Conservation (phyloP, 2,329 filamentous ascomycete genomes). For the Xylaria sp. region DNA sequence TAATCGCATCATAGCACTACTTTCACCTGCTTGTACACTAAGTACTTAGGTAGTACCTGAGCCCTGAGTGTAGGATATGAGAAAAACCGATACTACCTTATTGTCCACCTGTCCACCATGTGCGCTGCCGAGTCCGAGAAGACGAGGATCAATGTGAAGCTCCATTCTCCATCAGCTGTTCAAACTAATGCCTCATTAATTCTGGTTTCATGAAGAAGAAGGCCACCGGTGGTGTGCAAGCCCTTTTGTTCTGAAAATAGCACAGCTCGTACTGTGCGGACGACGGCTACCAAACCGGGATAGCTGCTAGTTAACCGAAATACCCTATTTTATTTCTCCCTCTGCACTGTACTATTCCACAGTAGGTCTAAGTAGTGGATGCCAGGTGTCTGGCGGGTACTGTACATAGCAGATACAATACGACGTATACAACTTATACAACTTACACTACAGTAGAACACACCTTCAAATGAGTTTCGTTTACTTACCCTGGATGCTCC, state of each 20-base stretch:
- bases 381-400: not conserved
- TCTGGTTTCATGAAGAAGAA: not conserved
- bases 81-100: no score
- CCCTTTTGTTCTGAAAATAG: constrained; percentile 16
- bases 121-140: no score
- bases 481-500: not conserved
- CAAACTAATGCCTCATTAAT: constrained; percentile 7
- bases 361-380: no score
- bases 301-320: constrained; percentile 20
- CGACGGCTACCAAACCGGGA: constrained; percentile 6
- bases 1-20: not conserved
- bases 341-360: no score
- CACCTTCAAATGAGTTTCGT: not conserved
- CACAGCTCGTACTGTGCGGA: constrained; percentile 4
- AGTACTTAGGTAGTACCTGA: not conserved
- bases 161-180: constrained; percentile 10
- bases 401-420: not conserved
- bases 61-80: no score
- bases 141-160: not conserved
- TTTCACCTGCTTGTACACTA: no score
- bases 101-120: no score
- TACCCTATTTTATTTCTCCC: constrained; percentile 25
- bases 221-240: no score
- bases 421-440: no score
- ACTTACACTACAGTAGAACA: no score